Conservation (phyloP, 768 basidiomycete genomes). For the Macrolepiota dolichaula region DNA sequence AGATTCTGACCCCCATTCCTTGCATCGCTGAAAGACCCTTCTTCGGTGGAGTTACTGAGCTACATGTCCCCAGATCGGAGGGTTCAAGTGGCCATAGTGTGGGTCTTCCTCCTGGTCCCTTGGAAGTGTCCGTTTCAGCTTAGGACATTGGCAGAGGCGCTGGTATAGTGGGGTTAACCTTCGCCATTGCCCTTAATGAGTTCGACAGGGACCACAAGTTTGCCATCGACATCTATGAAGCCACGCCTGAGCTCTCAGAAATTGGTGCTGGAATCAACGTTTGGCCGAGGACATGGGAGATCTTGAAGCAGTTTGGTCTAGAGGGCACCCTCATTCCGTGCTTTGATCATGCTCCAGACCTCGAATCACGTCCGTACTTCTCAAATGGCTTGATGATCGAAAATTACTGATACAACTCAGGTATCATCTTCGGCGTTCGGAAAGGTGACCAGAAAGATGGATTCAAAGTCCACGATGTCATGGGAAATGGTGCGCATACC, state of each 20-base stretch:
- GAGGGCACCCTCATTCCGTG: constrained; percentile 11
- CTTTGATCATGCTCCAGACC: constrained; percentile 14
- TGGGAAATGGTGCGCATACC: constrained; percentile 16
- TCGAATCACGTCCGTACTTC: constrained; percentile 11
- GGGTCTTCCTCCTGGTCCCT: background rate
- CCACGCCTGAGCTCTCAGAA: constrained; percentile 33
- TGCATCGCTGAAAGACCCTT: background rate
- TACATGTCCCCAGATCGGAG: background rate
- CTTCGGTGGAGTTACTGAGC: background rate
- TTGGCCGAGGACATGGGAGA: constrained; percentile 22
- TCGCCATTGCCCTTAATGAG: constrained; percentile 30
- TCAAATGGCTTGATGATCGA: background rate
- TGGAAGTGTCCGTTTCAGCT: too few relatives aligned
- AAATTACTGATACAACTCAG: background rate
- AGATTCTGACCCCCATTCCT: too few relatives aligned
- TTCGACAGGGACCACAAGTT: constrained; percentile 18
- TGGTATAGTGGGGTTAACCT: constrained; percentile 36
- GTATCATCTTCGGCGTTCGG: constrained; percentile 17
- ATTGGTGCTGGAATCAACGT: constrained; percentile 43
- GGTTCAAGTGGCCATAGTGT: background rate
- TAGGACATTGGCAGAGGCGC: constrained; percentile 29
- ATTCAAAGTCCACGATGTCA: constrained; percentile 22
- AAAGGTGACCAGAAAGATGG: constrained; percentile 32
- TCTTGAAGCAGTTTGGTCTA: constrained; percentile 14
- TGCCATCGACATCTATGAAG: constrained; percentile 39